Evolutionary conservation across 768 basidiomycete species (phyloP).

Genomic region (Boletus reticuloceps): DNA sequence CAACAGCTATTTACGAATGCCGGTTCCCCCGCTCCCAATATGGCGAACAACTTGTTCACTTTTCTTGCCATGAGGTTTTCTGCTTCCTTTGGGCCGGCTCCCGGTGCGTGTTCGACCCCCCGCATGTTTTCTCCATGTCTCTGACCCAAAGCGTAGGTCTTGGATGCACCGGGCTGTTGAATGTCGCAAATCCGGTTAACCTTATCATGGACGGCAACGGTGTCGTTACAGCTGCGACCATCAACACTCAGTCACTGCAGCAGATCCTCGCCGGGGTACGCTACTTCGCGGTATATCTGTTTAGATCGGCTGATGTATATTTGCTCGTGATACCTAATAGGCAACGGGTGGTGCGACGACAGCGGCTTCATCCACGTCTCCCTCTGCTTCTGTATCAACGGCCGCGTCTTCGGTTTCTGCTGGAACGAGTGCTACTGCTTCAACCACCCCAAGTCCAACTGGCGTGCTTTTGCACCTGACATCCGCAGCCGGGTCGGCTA

Average conservation of each 20-base stretch:
- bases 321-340: not conserved
- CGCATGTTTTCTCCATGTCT: not conserved
- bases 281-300: not conserved
- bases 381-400: not conserved
- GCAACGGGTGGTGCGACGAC: not conserved
- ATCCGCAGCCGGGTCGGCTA: not conserved
- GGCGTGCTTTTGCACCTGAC: not conserved
- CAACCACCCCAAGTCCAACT: not conserved
- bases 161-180: conserved; percentile 19
- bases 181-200: conserved; percentile 20
- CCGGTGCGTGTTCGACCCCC: conserved; percentile 14
- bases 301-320: not conserved
- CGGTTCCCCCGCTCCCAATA: conserved; percentile 19
- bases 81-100: conserved; percentile 20
- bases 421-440: not conserved
- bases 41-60: conserved; percentile 26
- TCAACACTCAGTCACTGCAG: conserved; percentile 19
- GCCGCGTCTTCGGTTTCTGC: not conserved
- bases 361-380: not conserved
- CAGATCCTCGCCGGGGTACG: conserved; percentile 15
- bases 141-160: conserved; percentile 19
- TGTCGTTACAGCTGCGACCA: conserved; percentile 24
- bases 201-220: conserved; percentile 27
- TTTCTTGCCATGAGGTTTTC: conserved; percentile 32
- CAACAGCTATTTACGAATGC: conserved; percentile 16